Evolutionary conservation across 305 asterid species (phyloP).

Genomic region (Plantago coronopus): DNA sequence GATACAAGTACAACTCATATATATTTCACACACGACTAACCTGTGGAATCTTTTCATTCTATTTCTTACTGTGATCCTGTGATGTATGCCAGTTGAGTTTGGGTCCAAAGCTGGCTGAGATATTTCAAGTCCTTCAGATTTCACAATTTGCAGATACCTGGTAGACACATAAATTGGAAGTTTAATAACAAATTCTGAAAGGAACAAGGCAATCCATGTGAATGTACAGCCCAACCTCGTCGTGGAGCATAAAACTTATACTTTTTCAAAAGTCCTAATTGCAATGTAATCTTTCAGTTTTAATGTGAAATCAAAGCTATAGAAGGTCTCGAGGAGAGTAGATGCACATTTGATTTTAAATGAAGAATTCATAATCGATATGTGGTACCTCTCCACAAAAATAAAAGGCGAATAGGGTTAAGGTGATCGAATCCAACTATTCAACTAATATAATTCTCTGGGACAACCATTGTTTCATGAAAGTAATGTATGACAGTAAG

Average conservation of each 20-base stretch:
- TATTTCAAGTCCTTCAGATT: constrained; percentile 83
- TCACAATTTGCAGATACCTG: constrained; percentile 81
- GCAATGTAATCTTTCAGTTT: constrained; percentile 3
- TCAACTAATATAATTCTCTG: too few relatives aligned
- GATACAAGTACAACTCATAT: constrained; percentile 17
- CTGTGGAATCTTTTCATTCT: constrained; percentile 73
- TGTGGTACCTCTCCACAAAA: too few relatives aligned
- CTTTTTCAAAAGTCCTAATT: not conserved
- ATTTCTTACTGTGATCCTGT: constrained; percentile 80
- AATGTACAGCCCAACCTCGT: not conserved
- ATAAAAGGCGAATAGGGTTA: too few relatives aligned
- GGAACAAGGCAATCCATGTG: too few relatives aligned
- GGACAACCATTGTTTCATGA: too few relatives aligned
- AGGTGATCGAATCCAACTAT: too few relatives aligned
- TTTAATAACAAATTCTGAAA: too few relatives aligned
- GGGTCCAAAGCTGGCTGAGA: constrained; percentile 99
- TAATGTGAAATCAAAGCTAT: not conserved
- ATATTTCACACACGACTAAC: constrained; percentile 35
- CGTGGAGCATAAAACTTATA: not conserved
- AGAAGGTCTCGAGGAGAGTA: not conserved
- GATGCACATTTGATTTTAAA: not conserved
- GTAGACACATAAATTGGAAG: not conserved
- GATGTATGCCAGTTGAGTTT: constrained; percentile 96
- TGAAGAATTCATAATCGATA: not conserved
- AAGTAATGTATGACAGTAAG: too few relatives aligned